Percentiles rank a stretch among this genome's conserved stretches.
Evolutionary conservation across 441 rosid species (phyloP).

Genomic region (Jatropha multifida): DNA sequence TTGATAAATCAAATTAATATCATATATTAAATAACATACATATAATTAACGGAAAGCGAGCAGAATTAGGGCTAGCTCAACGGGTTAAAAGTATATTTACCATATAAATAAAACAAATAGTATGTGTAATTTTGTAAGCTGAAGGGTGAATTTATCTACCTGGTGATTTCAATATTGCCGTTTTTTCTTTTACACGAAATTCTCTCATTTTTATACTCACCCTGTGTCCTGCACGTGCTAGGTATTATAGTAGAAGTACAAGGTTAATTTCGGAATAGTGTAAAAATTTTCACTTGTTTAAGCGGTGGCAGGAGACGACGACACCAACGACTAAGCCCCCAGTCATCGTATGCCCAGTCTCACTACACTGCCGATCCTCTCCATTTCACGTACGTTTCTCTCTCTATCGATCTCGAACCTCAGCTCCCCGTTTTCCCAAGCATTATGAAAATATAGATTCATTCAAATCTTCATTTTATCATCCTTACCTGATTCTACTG

Average conservation of each 20-base stretch:
- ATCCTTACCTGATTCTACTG: neutral
- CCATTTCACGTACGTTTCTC: conserved; percentile 15
- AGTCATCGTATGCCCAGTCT: conserved; percentile 8
- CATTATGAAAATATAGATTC: neutral
- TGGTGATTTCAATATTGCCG: too few relatives aligned
- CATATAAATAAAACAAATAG: too few relatives aligned
- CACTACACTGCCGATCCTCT: neutral
- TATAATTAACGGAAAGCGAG: too few relatives aligned
- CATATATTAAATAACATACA: too few relatives aligned
- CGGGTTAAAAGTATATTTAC: too few relatives aligned
- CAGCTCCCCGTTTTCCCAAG: neutral
- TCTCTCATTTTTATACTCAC: too few relatives aligned
- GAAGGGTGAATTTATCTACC: too few relatives aligned
- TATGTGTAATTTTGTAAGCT: too few relatives aligned
- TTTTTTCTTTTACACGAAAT: too few relatives aligned
- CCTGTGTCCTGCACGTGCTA: neutral
- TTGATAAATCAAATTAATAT: too few relatives aligned
- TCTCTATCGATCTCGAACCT: neutral
- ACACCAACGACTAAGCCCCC: neutral
- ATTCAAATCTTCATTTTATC: neutral
- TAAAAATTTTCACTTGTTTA: neutral
- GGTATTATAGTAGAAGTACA: neutral
- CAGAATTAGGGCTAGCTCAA: too few relatives aligned
- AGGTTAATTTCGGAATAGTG: neutral
- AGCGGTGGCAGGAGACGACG: neutral